Percentiles rank a stretch among this genome's conserved stretches.
These are phyloP conservation scores for Lactifluus volemus DNA, from an alignment of 768 basidiomycete genomes.

Conservation along the genomic window DNA sequence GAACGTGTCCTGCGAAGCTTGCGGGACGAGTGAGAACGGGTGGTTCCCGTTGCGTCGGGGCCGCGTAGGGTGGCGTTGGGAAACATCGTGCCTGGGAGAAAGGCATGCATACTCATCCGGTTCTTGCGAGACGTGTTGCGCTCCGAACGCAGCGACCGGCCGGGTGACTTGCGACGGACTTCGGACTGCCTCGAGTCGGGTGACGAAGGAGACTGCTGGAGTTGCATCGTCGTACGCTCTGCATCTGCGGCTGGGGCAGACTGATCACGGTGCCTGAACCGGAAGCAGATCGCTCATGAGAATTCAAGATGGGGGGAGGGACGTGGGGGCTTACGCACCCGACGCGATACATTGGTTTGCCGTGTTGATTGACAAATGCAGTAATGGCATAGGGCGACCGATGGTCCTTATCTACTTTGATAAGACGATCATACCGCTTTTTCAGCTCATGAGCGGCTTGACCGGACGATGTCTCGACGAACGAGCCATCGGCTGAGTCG, in stretches of 20 bases:
- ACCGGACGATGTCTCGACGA: conserved; percentile 74
- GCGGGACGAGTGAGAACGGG: conserved; percentile 32
- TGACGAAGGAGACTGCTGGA: conserved; percentile 10
- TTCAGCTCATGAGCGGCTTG: conserved; percentile 71
- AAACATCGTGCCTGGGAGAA: conserved; percentile 43
- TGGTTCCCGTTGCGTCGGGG: conserved; percentile 11
- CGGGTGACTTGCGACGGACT: conserved; percentile 6
- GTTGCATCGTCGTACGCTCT: conserved; percentile 30
- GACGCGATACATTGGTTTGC: conserved; percentile 67
- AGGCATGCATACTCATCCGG: conserved; percentile 60
- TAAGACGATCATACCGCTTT: conserved; percentile 57
- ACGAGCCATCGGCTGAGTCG: conserved; percentile 56
- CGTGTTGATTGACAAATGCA: conserved; percentile 75
- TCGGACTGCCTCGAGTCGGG: conserved; percentile 1
- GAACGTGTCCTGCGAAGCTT: conserved; percentile 69
- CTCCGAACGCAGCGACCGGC: conserved; percentile 9
- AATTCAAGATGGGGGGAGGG: neutral
- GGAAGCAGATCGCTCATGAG: neutral
- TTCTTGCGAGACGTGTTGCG: conserved; percentile 35
- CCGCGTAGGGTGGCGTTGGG: conserved; percentile 27
- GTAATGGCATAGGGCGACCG: conserved; percentile 78
- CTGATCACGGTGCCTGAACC: conserved; percentile 46
- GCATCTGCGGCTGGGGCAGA: conserved; percentile 52
- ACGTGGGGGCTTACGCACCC: conserved; percentile 41
- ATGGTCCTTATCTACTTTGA: conserved; percentile 56